Evolutionary conservation across 2,329 filamentous ascomycete species (phyloP), one percentile per base, ranked within the genome.

Genomic region (Cladosporium austrohemisphaericum): DNA sequence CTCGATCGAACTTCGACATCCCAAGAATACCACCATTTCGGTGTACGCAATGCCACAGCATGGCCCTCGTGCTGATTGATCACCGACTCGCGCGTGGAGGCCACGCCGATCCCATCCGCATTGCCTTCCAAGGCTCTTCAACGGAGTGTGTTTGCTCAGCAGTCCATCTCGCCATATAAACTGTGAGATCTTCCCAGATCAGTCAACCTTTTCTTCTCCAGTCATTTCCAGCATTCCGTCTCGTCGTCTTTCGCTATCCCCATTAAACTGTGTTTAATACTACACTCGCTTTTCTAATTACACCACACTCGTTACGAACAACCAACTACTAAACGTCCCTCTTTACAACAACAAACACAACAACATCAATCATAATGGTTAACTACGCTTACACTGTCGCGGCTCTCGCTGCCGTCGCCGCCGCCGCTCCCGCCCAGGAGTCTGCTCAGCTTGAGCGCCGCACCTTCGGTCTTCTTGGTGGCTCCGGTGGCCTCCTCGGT

Each of bases 351-450:
- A 33, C 31, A 7, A 25, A 18, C 14, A 33, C 19, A 47, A 31
- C 35, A 20, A 38, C 23, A 35, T 25, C 31, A 46, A 46, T 38
- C 44, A 47, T 19, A 47, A 47, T 47, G 44, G 44, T 47, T n/a
- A 29, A 29, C 44, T 37, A 47, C 32, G 44, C 44, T 13, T 37
- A 29, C 23, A 38, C 44, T 47, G n/a, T 47, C 26, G 44, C 44
- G 33, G 44, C 44, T 23, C 44, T 47, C 23, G 25, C 31, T 18
- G 44, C 44, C 13, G 32, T 19, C n/a, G 44, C 44, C 5, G 25
- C 44, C 18, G 44, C 44, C 31, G 44, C 44, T 16, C 44, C 44
- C 11, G 18, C 31, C 43, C 37, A 19, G 16, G 14, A 41, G 16
- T 20, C 26, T 11, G 11, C 6, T n/a, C 37, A 29, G 32, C 26